Evolutionary conservation across 768 basidiomycete species (phyloP).

Genomic region (Kwoniella shandongensis): DNA sequence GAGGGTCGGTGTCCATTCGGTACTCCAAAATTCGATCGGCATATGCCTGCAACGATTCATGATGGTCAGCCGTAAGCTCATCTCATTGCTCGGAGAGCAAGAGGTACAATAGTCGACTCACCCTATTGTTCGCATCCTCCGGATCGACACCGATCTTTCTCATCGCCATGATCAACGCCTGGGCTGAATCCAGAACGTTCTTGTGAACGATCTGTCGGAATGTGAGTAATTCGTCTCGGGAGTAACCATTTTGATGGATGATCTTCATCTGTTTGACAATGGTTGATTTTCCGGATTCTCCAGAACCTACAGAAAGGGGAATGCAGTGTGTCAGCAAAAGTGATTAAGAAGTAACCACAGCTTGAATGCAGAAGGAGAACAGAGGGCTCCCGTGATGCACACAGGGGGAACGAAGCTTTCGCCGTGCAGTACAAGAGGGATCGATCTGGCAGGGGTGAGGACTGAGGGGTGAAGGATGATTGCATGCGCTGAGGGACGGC

Average conservation of each 20-base stretch:
- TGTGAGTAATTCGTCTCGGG: slow-evolving; percentile 69
- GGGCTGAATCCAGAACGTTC: slow-evolving; percentile 82
- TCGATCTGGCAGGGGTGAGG: no score
- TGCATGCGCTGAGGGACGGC: no score
- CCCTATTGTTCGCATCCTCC: slow-evolving; percentile 64
- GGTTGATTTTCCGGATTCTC: slow-evolving; percentile 91
- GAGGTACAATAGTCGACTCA: slow-evolving; percentile 19
- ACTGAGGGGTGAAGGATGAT: no score
- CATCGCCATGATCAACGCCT: slow-evolving; percentile 80
- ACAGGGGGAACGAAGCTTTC: no score
- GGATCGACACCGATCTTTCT: slow-evolving; percentile 81
- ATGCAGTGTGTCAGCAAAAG: background rate
- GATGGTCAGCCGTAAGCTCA: background rate
- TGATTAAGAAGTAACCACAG: background rate
- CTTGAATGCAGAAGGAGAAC: no score
- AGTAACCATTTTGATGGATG: slow-evolving; percentile 89
- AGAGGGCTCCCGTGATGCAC: no score
- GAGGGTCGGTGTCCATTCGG: slow-evolving; percentile 54
- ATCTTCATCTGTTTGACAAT: slow-evolving; percentile 99
- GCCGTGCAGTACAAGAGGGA: no score
- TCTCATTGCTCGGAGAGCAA: background rate
- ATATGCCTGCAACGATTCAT: slow-evolving; percentile 46
- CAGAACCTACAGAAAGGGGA: slow-evolving; percentile 64
- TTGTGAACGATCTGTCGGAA: slow-evolving; percentile 69
- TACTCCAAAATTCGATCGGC: slow-evolving; percentile 57